A percentile compares a stretch with the other conserved stretches of the same genome.
Evolutionary conservation across 2,329 filamentous ascomycete species (phyloP).

Genomic region (Aquanectria penicillioides): DNA sequence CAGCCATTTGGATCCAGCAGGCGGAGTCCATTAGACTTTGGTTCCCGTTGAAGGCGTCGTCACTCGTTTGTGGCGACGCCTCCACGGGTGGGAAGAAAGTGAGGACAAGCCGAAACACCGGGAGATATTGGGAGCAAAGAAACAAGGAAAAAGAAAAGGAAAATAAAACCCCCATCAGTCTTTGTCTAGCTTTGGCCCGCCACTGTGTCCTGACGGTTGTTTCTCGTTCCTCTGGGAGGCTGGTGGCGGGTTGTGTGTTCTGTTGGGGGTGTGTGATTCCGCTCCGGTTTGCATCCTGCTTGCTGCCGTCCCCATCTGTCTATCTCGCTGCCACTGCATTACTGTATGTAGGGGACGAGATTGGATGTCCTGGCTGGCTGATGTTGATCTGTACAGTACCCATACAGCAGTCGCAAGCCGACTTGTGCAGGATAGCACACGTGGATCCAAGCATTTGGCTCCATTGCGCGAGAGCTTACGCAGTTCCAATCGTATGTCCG

Average conservation of each 20-base stretch:
- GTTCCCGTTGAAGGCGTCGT: neutral
- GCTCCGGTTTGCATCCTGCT: neutral
- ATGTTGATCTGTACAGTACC: neutral
- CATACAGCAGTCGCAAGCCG: too few relatives aligned
- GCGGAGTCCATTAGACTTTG: neutral
- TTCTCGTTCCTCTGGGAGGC: neutral
- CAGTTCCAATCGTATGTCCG: neutral
- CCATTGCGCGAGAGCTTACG: neutral
- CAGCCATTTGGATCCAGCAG: neutral
- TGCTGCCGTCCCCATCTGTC: neutral
- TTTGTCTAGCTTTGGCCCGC: neutral
- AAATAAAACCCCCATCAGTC: neutral
- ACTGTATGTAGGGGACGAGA: constrained; percentile 4
- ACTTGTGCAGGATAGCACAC: too few relatives aligned
- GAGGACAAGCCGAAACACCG: constrained; percentile 18
- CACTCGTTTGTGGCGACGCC: constrained; percentile 7
- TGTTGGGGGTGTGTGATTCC: too few relatives aligned
- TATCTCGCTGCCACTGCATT: neutral
- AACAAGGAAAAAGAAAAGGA: neutral
- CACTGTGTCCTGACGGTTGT: neutral
- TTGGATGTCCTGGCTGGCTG: neutral
- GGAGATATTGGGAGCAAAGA: neutral
- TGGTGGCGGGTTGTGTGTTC: too few relatives aligned
- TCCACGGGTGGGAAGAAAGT: neutral
- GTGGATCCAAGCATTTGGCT: constrained; percentile 12